Evolutionary conservation across 768 basidiomycete genomes (phyloP).

Genomic region (Russula ochroleuca): DNA sequence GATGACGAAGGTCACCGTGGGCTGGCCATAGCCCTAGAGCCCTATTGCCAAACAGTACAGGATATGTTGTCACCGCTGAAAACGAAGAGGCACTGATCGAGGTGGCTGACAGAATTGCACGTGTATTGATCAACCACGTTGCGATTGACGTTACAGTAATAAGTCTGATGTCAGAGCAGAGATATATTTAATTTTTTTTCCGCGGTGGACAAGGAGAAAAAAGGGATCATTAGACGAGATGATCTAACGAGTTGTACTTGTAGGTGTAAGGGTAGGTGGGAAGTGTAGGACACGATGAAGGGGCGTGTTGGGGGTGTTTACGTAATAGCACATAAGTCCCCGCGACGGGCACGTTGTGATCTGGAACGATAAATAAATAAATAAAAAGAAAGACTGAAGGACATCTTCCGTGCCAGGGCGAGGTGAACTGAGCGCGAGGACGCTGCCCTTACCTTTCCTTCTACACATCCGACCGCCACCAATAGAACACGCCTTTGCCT

Average conservation of each 20-base stretch:
- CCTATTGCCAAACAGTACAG: neutral
- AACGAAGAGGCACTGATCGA: conserved; percentile 21
- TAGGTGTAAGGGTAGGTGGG: conserved; percentile 1
- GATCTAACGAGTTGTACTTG: neutral
- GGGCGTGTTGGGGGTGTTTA: conserved; percentile 22
- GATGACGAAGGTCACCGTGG: conserved; percentile 5
- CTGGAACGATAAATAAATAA: neutral
- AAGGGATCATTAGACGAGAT: neutral
- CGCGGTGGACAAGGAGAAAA: neutral
- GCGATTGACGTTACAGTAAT: conserved; percentile 9
- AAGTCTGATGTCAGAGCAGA: neutral
- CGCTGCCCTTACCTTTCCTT: conserved; percentile 15
- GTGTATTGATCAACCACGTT: conserved; percentile 18
- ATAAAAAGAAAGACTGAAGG: neutral
- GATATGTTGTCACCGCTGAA: neutral
- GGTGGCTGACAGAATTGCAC: conserved; percentile 11
- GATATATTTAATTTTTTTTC: neutral
- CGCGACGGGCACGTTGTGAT: conserved; percentile 12
- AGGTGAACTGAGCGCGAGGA: neutral
- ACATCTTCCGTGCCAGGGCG: conserved; percentile 6
- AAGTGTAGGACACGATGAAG: conserved; percentile 9
- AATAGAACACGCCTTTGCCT: conserved; percentile 26
- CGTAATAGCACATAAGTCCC: neutral
- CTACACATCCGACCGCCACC: conserved; percentile 45
- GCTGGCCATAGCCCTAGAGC: neutral